Evolutionary conservation across 1,284 basidiomycete species (phyloP).

Genomic region (Cryptococcus amylolentus): DNA sequence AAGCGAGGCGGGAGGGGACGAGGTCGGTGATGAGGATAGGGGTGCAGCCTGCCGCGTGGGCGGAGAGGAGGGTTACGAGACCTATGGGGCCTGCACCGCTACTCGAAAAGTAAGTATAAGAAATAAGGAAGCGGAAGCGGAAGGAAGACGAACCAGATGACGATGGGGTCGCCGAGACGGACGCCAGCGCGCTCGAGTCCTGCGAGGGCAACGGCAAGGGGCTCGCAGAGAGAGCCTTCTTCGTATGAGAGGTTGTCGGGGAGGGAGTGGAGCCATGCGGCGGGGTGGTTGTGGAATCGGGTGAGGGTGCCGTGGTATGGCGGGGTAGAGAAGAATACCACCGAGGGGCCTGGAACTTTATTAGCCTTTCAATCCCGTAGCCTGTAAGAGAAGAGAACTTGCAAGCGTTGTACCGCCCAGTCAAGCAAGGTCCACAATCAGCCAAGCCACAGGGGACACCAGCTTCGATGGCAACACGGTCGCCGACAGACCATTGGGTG

Average conservation of each 20-base stretch:
- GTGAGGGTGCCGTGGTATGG: conserved; percentile 54
- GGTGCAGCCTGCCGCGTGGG: conserved; percentile 54
- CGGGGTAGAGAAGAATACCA: conserved; percentile 54
- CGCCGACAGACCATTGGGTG: conserved; percentile 44
- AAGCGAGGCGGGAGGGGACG: conserved; percentile 52
- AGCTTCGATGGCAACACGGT: conserved; percentile 55
- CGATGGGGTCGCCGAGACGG: conserved; percentile 52
- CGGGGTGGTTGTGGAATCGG: conserved; percentile 55
- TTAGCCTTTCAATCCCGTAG: not conserved
- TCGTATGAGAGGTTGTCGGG: conserved; percentile 53
- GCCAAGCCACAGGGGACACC: conserved; percentile 54
- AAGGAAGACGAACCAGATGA: conserved; percentile 46
- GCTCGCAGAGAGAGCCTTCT: conserved; percentile 56
- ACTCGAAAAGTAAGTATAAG: not conserved
- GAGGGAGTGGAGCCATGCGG: conserved; percentile 56
- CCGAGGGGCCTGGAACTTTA: conserved; percentile 42
- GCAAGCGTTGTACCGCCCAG: conserved; percentile 56
- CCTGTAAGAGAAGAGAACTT: conserved; percentile 5
- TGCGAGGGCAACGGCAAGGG: conserved; percentile 55
- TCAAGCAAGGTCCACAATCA: conserved; percentile 53
- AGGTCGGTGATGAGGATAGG: conserved; percentile 58
- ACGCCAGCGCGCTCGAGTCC: conserved; percentile 55
- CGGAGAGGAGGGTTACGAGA: conserved; percentile 54
- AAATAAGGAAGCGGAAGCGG: no score
- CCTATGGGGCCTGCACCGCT: conserved; percentile 56